phyloP scores from a whole-genome alignment of 1,284 basidiomycete genomes.

The Coniferiporia sulphurascens region DNA sequence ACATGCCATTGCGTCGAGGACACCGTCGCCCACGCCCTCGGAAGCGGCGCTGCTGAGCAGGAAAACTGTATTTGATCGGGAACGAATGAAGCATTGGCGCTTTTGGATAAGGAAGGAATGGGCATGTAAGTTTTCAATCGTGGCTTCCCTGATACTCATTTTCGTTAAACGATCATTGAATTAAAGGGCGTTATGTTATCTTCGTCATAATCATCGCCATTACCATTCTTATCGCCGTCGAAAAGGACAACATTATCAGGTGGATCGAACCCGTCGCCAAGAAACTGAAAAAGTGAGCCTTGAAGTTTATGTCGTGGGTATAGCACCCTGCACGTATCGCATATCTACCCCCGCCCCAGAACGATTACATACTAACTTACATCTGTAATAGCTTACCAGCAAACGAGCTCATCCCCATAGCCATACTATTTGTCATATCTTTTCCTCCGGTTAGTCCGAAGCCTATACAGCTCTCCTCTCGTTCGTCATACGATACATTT shows the following conservation, averaged over 20 bases:
- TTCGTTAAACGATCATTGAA: background rate
- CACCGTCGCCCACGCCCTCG: conserved; percentile 38
- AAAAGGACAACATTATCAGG: conserved; percentile 49
- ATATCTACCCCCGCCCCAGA: background rate
- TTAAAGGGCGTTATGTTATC: background rate
- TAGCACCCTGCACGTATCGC: background rate
- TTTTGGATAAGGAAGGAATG: conserved; percentile 37
- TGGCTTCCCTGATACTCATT: background rate
- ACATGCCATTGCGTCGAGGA: conserved; percentile 21
- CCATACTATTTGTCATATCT: conserved; percentile 31
- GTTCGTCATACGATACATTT: conserved; percentile 20
- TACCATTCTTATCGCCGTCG: conserved; percentile 51
- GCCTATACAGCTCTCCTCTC: background rate
- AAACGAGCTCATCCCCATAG: conserved; percentile 47
- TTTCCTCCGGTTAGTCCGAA: conserved; percentile 23
- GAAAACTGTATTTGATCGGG: conserved; percentile 35
- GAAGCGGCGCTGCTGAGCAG: conserved; percentile 32
- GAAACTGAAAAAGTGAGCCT: conserved; percentile 39
- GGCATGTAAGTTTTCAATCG: conserved; percentile 30
- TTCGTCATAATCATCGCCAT: conserved; percentile 27
- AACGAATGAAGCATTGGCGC: conserved; percentile 35
- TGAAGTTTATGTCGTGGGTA: conserved; percentile 3
- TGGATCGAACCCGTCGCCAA: conserved; percentile 52
- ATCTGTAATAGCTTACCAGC: conserved; percentile 29
- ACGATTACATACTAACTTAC: background rate